Evolutionary conservation across 163 green algal genomes (phyloP).

Genomic region (Scenedesmus sp.): DNA sequence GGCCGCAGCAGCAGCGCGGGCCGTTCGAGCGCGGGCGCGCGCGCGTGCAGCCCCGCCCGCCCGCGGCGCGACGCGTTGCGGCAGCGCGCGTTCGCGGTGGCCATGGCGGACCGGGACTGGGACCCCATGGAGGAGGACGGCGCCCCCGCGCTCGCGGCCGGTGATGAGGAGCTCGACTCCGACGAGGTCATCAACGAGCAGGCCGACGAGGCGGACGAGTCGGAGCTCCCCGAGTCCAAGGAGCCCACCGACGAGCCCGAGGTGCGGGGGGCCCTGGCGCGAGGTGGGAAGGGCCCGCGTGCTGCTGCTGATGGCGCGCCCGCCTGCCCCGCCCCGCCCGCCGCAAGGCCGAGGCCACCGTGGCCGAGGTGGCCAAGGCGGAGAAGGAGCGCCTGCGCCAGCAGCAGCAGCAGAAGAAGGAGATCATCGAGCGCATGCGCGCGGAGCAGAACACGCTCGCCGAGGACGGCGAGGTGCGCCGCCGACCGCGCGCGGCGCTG

Average conservation of each 20-base stretch:
- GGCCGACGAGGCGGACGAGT: conserved; percentile 41
- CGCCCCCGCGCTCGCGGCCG: background rate
- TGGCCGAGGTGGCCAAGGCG: conserved; percentile 60
- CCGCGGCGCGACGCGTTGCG: too few relatives aligned
- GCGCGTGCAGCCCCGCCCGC: too few relatives aligned
- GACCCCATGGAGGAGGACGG: conserved; percentile 34
- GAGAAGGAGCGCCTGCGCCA: conserved; percentile 83
- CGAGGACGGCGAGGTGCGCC: conserved; percentile 63
- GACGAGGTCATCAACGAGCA: conserved; percentile 44
- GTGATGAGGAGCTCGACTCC: conserved; percentile 12
- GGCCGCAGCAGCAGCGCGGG: background rate
- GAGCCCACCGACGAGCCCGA: conserved; percentile 25
- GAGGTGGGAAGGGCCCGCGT: too few relatives aligned
- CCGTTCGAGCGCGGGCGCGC: too few relatives aligned
- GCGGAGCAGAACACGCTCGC: conserved; percentile 79
- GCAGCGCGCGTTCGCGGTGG: too few relatives aligned
- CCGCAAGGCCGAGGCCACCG: conserved; percentile 29
- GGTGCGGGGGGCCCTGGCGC: too few relatives aligned
- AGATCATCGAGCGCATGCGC: conserved; percentile 86
- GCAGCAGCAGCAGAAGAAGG: conserved; percentile 82
- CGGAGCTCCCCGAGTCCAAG: conserved; percentile 31
- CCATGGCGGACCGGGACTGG: conserved; percentile 19
- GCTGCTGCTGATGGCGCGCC: too few relatives aligned
- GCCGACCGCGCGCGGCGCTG: background rate
- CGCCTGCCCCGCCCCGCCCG: background rate